Conservation (phyloP, 2,329 filamentous ascomycete species). For the Hymenoscyphus repandus region DNA sequence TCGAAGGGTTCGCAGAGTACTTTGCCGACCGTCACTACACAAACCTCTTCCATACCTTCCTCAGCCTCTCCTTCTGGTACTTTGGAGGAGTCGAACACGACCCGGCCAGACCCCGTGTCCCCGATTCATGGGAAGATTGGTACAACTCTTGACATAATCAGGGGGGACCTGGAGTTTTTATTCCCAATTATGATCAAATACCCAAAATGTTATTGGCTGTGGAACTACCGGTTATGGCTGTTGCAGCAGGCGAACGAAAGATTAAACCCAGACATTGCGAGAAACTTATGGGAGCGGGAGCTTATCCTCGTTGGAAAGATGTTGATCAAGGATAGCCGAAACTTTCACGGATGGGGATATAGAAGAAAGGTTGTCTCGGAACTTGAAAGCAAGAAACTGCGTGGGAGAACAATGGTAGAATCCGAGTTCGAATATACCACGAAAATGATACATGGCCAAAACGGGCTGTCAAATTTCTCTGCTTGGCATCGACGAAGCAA, state of each 20-base stretch:
- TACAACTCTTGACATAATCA: constrained; percentile 55
- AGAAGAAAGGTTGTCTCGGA: constrained; percentile 71
- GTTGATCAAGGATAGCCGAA: constrained; percentile 78
- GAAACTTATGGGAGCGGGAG: constrained; percentile 76
- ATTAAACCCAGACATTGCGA: constrained; percentile 51
- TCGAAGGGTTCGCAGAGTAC: constrained; percentile 50
- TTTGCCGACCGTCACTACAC: constrained; percentile 50
- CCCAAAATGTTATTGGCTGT: constrained; percentile 99
- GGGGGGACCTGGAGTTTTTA: constrained; percentile 73
- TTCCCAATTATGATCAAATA: constrained; percentile 78
- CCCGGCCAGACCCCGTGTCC: constrained; percentile 41
- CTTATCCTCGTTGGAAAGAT: constrained; percentile 81
- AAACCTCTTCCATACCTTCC: constrained; percentile 58
- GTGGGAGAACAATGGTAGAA: constrained; percentile 63
- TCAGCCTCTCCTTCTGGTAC: constrained; percentile 52
- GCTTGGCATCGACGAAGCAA: constrained; percentile 92
- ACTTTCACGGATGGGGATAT: constrained; percentile 97
- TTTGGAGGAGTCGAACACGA: constrained; percentile 46
- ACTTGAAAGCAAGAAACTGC: constrained; percentile 56
- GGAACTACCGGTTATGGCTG: constrained; percentile 90
- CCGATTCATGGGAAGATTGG: constrained; percentile 45
- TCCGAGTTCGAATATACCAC: constrained; percentile 85
- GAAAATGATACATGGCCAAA: constrained; percentile 74
- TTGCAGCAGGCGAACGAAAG: constrained; percentile 64
- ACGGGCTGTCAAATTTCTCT: constrained; percentile 80